Conservation (phyloP, 768 basidiomycete species). For the Leucocoprinus leucothites region DNA sequence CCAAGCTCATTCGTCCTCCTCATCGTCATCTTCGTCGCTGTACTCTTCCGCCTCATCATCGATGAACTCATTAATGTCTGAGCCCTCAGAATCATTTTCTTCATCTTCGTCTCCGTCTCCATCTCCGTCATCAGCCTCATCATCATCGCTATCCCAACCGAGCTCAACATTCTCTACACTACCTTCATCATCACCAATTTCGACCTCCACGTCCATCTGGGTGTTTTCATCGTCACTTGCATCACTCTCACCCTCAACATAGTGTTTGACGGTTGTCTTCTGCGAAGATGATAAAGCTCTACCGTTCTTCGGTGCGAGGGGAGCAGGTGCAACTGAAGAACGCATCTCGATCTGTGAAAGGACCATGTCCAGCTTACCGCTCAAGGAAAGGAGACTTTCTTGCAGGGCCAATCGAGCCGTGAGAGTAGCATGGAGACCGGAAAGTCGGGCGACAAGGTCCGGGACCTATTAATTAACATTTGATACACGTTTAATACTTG, state of each 20-base stretch:
- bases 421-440: slow-evolving; percentile 80
- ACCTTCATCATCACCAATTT: slow-evolving; percentile 64
- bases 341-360: slow-evolving; percentile 92
- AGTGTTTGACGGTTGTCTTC: slow-evolving; percentile 42
- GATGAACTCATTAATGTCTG: slow-evolving; percentile 46
- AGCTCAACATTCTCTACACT: slow-evolving; percentile 80
- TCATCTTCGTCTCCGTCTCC: slow-evolving; percentile 43
- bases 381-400: slow-evolving; percentile 79
- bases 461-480: slow-evolving; percentile 62
- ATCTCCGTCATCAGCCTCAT: slow-evolving; percentile 41
- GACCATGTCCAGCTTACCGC: slow-evolving; percentile 90
- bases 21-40: slow-evolving; percentile 47
- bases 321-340: slow-evolving; percentile 64
- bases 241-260: slow-evolving; percentile 81
- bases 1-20: slow-evolving; percentile 37
- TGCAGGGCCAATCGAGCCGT: slow-evolving; percentile 78
- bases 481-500: background rate
- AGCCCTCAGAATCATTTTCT: slow-evolving; percentile 33
- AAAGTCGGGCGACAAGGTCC: slow-evolving; percentile 83
- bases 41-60: slow-evolving; percentile 64
- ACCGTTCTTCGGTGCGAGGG: slow-evolving; percentile 40
- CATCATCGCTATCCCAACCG: slow-evolving; percentile 52
- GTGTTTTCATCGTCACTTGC: slow-evolving; percentile 50
- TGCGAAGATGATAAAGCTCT: slow-evolving; percentile 29
- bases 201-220: slow-evolving; percentile 58